Percentiles rank a stretch among this genome's conserved stretches.
phyloP scores from a whole-genome alignment of 768 basidiomycete genomes.

The Kwoniella dejecticola region DNA sequence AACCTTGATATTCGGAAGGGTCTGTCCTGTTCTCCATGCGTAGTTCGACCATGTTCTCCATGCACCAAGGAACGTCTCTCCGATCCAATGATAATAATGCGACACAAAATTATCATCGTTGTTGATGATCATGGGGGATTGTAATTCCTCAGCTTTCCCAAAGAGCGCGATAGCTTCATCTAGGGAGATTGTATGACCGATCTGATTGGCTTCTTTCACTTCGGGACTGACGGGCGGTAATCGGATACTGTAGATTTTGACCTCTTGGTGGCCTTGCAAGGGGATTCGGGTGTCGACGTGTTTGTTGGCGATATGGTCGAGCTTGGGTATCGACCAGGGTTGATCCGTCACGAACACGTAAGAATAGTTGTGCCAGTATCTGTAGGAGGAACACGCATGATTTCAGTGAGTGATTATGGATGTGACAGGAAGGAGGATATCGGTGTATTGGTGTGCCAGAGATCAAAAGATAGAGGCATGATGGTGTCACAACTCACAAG shows the following conservation, averaged over 20 bases:
- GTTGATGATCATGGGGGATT: slow-evolving; percentile 32
- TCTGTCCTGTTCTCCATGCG: slow-evolving; percentile 15
- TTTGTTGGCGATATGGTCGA: slow-evolving; percentile 12
- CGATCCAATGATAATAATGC: slow-evolving; percentile 46
- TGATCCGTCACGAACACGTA: slow-evolving; percentile 39
- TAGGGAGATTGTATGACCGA: slow-evolving; percentile 12
- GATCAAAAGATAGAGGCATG: not conserved
- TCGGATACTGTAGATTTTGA: slow-evolving; percentile 21
- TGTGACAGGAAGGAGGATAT: too few relatives aligned
- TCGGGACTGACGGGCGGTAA: slow-evolving; percentile 15
- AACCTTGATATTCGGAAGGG: slow-evolving; percentile 24
- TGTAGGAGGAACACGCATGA: not conserved
- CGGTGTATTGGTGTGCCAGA: not conserved
- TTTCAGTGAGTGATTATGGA: too few relatives aligned
- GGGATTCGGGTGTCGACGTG: slow-evolving; percentile 3
- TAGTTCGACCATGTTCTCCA: slow-evolving; percentile 36
- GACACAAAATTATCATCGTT: slow-evolving; percentile 39
- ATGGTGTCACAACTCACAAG: slow-evolving; percentile 16
- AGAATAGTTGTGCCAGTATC: slow-evolving; percentile 38
- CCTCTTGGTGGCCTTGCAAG: slow-evolving; percentile 12
- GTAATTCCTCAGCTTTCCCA: slow-evolving; percentile 15
- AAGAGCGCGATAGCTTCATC: slow-evolving; percentile 23
- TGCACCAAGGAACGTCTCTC: slow-evolving; percentile 41
- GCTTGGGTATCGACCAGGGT: slow-evolving; percentile 31
- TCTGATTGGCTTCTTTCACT: slow-evolving; percentile 18